A percentile compares a stretch with the other conserved stretches of the same genome.
Conservation (phyloP, 208 protist species). For the Trypanosoma lewisi region DNA sequence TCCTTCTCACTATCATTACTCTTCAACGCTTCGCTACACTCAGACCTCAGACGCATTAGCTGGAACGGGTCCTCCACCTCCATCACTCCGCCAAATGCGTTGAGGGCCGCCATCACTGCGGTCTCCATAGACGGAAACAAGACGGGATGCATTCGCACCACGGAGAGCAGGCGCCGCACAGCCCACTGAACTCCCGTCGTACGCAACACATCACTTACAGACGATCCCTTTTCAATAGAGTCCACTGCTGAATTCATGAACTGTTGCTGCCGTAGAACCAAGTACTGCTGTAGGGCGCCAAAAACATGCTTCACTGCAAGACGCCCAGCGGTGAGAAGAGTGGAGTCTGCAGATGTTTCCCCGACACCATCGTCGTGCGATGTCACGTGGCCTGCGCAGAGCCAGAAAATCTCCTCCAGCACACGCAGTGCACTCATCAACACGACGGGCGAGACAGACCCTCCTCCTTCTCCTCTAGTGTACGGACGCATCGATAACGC, state of each 20-base stretch:
- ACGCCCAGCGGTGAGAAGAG: conserved; percentile 7
- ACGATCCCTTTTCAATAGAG: conserved; percentile 5
- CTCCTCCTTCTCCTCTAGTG: too few relatives aligned
- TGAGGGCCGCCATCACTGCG: conserved; percentile 22
- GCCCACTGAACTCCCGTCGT: conserved; percentile 43
- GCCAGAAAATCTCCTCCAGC: conserved; percentile 28
- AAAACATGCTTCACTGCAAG: conserved; percentile 34
- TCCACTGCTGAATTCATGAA: conserved; percentile 28
- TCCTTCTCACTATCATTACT: neutral
- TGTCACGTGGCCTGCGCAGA: conserved; percentile 12
- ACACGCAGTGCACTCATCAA: conserved; percentile 18
- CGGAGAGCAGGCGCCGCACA: conserved; percentile 59
- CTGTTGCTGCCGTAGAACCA: conserved; percentile 49
- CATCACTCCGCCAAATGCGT: conserved; percentile 23
- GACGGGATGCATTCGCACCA: conserved; percentile 16
- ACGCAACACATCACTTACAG: conserved; percentile 39
- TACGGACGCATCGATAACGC: neutral
- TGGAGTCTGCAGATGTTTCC: neutral
- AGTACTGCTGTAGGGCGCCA: conserved; percentile 45
- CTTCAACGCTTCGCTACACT: neutral
- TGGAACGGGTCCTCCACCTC: conserved; percentile 15
- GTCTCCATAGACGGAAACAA: conserved; percentile 16
- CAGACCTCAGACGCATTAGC: conserved; percentile 5
- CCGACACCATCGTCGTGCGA: neutral
- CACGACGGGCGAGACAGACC: conserved; percentile 25